A percentile compares a stretch with the other conserved stretches of the same genome.
Conservation (phyloP, 139 green algal species). For the Gonium pectorale region DNA sequence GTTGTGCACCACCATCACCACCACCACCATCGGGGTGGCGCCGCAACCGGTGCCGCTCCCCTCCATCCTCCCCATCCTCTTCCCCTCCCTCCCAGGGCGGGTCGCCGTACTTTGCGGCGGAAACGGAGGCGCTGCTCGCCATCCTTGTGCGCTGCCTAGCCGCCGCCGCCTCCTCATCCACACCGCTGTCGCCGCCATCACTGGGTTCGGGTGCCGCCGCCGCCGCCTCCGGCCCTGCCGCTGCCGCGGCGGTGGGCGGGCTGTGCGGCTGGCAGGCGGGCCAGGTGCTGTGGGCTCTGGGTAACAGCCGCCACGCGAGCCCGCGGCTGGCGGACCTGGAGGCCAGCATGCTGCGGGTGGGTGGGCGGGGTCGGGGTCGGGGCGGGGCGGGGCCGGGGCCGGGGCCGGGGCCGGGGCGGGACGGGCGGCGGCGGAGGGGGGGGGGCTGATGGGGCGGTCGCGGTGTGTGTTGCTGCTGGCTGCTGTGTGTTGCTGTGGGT, state of each 20-base stretch:
- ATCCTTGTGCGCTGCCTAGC: constrained; percentile 40
- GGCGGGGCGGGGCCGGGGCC: no score
- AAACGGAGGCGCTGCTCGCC: constrained; percentile 55
- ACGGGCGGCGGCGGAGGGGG: neutral
- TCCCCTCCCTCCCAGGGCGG: constrained; percentile 38
- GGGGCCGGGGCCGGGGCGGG: no score
- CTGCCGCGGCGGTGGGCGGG: neutral
- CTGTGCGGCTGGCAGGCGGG: constrained; percentile 32
- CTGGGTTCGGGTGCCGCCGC: neutral
- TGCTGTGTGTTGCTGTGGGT: no score
- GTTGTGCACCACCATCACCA: no score
- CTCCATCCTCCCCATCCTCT: neutral
- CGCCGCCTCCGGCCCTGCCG: neutral
- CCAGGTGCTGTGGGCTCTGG: constrained; percentile 62
- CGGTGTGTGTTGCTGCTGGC: no score
- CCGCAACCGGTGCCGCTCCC: no score
- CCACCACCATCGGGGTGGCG: no score
- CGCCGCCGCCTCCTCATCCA: neutral
- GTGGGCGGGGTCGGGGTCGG: neutral
- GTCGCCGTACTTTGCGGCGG: constrained; percentile 42
- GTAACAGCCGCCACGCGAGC: constrained; percentile 51
- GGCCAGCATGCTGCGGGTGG: constrained; percentile 26
- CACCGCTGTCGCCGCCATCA: neutral
- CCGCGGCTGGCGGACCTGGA: constrained; percentile 53
- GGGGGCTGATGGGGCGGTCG: no score